These are phyloP conservation scores for Hirsutella minnesotensis DNA, from an alignment of 2,329 filamentous ascomycete genomes.

Conservation along the genomic window DNA sequence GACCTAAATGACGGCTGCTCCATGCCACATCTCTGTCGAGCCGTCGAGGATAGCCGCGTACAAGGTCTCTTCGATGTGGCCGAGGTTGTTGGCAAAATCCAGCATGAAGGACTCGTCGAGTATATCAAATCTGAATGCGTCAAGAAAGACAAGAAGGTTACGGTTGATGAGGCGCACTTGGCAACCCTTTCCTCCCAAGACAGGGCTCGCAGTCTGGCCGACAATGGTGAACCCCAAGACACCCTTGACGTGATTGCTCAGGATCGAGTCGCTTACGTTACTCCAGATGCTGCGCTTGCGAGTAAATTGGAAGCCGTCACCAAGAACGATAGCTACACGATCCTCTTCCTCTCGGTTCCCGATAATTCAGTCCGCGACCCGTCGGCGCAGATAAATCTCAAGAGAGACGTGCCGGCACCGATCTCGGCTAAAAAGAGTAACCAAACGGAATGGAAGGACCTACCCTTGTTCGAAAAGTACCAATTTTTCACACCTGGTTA, in stretches of 20 bases:
- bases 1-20: constrained; percentile 33
- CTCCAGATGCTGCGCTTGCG: constrained; percentile 39
- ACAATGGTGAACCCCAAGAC: constrained; percentile 30
- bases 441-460: constrained; percentile 24
- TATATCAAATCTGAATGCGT: constrained; percentile 36
- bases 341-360: constrained; percentile 63
- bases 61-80: constrained; percentile 35
- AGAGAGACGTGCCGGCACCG: constrained; percentile 38
- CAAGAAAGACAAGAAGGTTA: constrained; percentile 21
- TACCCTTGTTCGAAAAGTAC: constrained; percentile 77
- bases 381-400: constrained; percentile 59
- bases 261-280: not conserved
- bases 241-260: too few species aligned
- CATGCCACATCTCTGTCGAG: constrained; percentile 39
- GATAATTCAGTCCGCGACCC: constrained; percentile 40
- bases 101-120: constrained; percentile 26
- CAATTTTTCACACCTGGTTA: constrained; percentile 84
- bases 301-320: constrained; percentile 29
- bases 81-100: constrained; percentile 43
- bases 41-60: constrained; percentile 22
- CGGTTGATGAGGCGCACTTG: constrained; percentile 29
- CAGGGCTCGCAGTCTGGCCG: constrained; percentile 31
- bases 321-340: constrained; percentile 47
- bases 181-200: constrained; percentile 24
- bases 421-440: constrained; percentile 25